These are phyloP conservation scores for Monilinia vaccinii-corymbosi DNA, from an alignment of 2,329 filamentous ascomycete genomes.

Conservation along the genomic window DNA sequence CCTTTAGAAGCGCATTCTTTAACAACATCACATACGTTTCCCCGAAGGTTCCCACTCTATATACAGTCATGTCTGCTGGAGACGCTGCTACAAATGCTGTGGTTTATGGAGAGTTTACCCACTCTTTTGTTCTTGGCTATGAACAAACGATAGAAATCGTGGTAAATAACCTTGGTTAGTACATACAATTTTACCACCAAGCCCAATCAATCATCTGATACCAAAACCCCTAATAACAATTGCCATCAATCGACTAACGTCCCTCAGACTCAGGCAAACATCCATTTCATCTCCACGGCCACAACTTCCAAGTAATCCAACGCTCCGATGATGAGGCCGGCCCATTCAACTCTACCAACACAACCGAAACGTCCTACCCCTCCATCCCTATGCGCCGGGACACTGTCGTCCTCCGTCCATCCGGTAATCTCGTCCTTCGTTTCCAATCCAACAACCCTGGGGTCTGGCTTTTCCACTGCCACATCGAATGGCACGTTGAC, in stretches of 20 bases:
- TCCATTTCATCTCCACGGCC: constrained; percentile 70
- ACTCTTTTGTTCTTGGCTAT: constrained; percentile 60
- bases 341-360: constrained; percentile 39
- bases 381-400: constrained; percentile 56
- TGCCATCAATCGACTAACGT: neutral
- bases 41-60: constrained; percentile 59
- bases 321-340: constrained; percentile 51
- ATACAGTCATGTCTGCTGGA: constrained; percentile 52
- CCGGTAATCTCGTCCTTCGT: constrained; percentile 60
- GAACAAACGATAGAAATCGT: constrained; percentile 62
- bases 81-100: constrained; percentile 43
- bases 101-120: constrained; percentile 58
- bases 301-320: constrained; percentile 59
- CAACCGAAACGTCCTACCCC: constrained; percentile 40
- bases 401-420: constrained; percentile 53
- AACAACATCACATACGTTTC: constrained; percentile 56
- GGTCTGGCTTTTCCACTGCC: constrained; percentile 69
- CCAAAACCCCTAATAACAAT: neutral
- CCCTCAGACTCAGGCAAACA: constrained; percentile 54
- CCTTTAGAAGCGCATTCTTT: constrained; percentile 37
- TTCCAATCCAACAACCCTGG: constrained; percentile 61
- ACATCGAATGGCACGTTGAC: constrained; percentile 69
- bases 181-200: neutral
- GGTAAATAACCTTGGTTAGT: constrained; percentile 56
- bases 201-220: neutral